phyloP scores from a whole-genome alignment of 495 filamentous ascomycete species.

The Haplographium delicatum region DNA sequence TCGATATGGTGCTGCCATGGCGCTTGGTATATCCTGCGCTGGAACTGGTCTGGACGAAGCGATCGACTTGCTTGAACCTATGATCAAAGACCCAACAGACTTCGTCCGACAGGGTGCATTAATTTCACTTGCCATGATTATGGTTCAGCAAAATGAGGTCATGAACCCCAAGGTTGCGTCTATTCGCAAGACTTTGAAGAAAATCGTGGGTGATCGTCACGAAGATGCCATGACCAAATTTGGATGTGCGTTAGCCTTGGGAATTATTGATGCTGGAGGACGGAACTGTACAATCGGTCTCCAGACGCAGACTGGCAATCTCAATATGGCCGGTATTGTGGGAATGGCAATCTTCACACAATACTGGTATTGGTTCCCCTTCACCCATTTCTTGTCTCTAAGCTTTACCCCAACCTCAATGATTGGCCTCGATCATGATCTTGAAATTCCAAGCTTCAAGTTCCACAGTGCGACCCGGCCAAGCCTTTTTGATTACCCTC shows the following conservation, averaged over 20 bases:
- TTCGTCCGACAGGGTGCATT: conserved; percentile 98
- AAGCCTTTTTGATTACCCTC: conserved; percentile 96
- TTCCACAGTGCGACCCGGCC: conserved; percentile 91
- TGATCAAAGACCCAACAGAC: conserved; percentile 99
- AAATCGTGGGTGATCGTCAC: conserved; percentile 89
- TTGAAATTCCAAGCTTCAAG: conserved; percentile 94
- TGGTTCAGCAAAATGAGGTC: conserved; percentile 94
- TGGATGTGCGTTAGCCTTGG: conserved; percentile 85
- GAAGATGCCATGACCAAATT: conserved; percentile 99
- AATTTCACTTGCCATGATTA: conserved; percentile 92
- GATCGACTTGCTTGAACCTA: conserved; percentile 93
- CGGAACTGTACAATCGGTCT: conserved; percentile 97
- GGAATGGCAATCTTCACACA: conserved; percentile 98
- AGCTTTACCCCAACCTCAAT: conserved; percentile 92
- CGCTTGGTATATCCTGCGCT: conserved; percentile 94
- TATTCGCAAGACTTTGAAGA: conserved; percentile 79
- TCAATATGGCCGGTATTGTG: conserved; percentile 96
- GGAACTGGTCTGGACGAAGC: conserved; percentile 96
- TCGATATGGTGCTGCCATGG: conserved; percentile 97
- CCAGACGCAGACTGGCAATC: conserved; percentile 94
- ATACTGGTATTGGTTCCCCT: conserved; percentile 99
- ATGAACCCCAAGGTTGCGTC: conserved; percentile 87
- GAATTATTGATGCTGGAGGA: conserved; percentile 97
- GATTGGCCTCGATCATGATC: conserved; percentile 86
- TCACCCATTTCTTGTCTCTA: conserved; percentile 94